These are phyloP conservation scores for Hymenotorrendiella dingleyae DNA, from an alignment of 2,329 filamentous ascomycete species.

Conservation along the genomic window DNA sequence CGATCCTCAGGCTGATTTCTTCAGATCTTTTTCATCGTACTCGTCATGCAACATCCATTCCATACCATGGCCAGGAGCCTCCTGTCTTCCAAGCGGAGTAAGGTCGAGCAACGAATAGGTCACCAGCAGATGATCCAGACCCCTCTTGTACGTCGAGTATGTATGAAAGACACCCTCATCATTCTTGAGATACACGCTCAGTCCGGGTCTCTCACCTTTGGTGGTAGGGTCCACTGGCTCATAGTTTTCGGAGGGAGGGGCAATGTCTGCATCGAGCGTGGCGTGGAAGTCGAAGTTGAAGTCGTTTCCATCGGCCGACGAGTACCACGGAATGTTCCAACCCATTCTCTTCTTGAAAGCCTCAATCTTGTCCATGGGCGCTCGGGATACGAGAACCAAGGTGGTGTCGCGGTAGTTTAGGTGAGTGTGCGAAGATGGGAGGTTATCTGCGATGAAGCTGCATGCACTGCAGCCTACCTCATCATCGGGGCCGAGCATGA, in stretches of 20 bases:
- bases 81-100: conserved; percentile 32
- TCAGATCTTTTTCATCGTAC: conserved; percentile 8
- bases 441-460: conserved; percentile 34
- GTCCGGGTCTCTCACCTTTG: conserved; percentile 32
- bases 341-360: conserved; percentile 34
- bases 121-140: conserved; percentile 29
- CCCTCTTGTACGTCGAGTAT: conserved; percentile 33
- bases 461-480: conserved; percentile 36
- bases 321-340: conserved; percentile 39
- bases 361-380: conserved; percentile 33
- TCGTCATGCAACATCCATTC: conserved; percentile 17
- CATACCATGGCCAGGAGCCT: conserved; percentile 9
- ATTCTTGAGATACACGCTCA: conserved; percentile 34
- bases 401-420: conserved; percentile 34
- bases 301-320: conserved; percentile 30
- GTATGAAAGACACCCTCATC: conserved; percentile 33
- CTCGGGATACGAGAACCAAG: conserved; percentile 36
- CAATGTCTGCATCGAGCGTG: conserved; percentile 28
- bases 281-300: conserved; percentile 39
- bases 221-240: not conserved
- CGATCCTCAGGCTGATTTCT: not conserved
- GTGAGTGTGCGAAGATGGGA: conserved; percentile 34
- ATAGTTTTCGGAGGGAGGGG: conserved; percentile 24
- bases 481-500: conserved; percentile 37
- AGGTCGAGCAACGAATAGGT: conserved; percentile 32